These are phyloP conservation scores for Lactarius akahatsu DNA, from an alignment of 768 basidiomycete species.

Conservation along the genomic window DNA sequence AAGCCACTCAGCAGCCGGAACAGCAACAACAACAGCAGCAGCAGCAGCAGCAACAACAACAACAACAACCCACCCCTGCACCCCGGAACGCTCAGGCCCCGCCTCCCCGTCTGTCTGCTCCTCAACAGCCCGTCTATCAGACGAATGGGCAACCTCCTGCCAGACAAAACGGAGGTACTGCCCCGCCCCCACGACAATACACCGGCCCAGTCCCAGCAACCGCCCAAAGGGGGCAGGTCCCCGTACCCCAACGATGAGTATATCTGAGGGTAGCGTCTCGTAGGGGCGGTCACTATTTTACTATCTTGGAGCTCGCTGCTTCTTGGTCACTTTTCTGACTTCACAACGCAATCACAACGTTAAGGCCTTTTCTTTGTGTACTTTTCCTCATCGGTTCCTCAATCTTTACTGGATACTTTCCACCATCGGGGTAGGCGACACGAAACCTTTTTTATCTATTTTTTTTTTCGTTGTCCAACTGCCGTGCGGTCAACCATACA, in stretches of 20 bases:
- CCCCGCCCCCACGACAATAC: conserved; percentile 29
- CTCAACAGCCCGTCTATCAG: conserved; percentile 37
- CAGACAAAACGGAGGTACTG: conserved; percentile 33
- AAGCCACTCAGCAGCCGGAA: conserved; percentile 36
- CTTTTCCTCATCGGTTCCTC: conserved; percentile 1
- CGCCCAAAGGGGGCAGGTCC: conserved; percentile 32
- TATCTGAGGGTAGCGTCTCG: background rate
- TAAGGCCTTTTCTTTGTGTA: conserved; percentile 19
- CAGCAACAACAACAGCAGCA: conserved; percentile 31
- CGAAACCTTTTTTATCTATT: conserved; percentile 21
- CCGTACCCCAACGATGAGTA: conserved; percentile 28
- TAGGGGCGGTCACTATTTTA: background rate
- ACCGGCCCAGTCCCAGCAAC: conserved; percentile 24
- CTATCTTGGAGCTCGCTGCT: conserved; percentile 4
- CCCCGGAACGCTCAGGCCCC: conserved; percentile 22
- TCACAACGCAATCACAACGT: conserved; percentile 19
- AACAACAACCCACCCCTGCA: conserved; percentile 19
- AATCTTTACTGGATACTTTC: background rate
- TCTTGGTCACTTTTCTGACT: conserved; percentile 16
- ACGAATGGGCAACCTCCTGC: conserved; percentile 32
- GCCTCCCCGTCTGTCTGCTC: conserved; percentile 18
- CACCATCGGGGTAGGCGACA: conserved; percentile 13
- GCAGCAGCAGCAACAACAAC: conserved; percentile 31
- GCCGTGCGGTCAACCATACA: conserved; percentile 9
- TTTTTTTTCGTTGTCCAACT: conserved; percentile 25